Conservation (phyloP, 108 stramenopile species). For the Cyclotella atomus region DNA sequence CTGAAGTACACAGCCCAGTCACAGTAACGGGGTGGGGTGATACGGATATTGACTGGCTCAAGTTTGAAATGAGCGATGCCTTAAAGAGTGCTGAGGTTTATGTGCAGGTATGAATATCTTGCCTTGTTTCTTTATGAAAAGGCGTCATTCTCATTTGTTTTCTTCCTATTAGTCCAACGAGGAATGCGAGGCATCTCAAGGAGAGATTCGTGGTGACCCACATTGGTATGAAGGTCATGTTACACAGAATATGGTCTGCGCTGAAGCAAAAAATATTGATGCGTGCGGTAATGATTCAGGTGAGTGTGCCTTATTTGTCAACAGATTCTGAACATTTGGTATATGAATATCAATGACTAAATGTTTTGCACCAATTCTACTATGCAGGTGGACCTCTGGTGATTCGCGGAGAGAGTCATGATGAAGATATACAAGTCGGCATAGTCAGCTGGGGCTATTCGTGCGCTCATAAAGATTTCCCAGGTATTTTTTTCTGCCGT, state of each 20-base stretch:
- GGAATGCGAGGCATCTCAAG: conserved; percentile 39
- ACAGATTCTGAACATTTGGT: no score
- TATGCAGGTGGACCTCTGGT: conserved; percentile 40
- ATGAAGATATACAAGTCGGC: conserved; percentile 40
- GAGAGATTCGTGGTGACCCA: conserved; percentile 10
- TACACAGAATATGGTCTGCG: conserved; percentile 39
- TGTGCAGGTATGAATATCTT: no score
- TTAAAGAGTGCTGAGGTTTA: conserved; percentile 19
- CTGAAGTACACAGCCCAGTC: conserved; percentile 27
- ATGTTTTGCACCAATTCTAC: background rate
- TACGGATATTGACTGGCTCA: conserved; percentile 5
- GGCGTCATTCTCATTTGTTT: no score
- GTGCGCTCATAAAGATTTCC: conserved; percentile 33
- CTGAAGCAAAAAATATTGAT: conserved; percentile 17
- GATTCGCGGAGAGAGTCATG: conserved; percentile 14
- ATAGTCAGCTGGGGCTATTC: conserved; percentile 41
- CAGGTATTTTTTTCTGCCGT: background rate
- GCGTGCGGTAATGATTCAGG: conserved; percentile 39
- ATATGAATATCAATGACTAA: background rate
- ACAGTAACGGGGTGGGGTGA: conserved; percentile 63
- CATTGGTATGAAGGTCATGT: conserved; percentile 21
- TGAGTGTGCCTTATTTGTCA: background rate
- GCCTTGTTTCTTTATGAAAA: no score
- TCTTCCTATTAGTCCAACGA: conserved; percentile 41
- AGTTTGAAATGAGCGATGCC: background rate